Evolutionary conservation across 164 flowering plant species (phyloP), one percentile per base, ranked within the genome.

Genomic region (Brasenia schreberi): DNA sequence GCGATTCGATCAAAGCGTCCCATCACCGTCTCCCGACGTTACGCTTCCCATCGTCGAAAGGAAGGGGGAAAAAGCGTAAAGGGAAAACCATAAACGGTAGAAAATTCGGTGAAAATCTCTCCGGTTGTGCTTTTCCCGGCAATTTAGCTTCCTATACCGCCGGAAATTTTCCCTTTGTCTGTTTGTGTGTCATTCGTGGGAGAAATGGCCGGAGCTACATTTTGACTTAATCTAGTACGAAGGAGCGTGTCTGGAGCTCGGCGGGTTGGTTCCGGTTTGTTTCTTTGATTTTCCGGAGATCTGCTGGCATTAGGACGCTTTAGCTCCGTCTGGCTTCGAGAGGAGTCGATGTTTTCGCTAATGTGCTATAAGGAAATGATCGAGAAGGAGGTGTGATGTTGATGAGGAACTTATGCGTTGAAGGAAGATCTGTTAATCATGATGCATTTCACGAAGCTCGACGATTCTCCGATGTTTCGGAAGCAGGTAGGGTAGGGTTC

Each of bases 381-480:
- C 56, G 56, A 49, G 56, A 14, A 5, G 56, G 56, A 9, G 52
- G 59, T 72, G 74, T 67, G 62, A 70, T 70, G 75, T 62, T 78
- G 66, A 67, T 71, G 72, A 62, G 64, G 71, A 43, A 19, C 59
- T 33, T 61, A 49, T 11, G 63, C 59, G 63, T 63, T 23, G 70
- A 61, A 64, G 68, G 70, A 68, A 33, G 39, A 62, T 53, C 65
- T 19, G 58, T 23, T 68, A 58, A 53, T 69, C 73, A 81, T 72
- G 71, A 94, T 91, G 98, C 95, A 83, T 78, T 94, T 91, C 78
- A 68, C 88, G 9, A 89, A 91, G 79, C 96, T 94, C 68, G 98
- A 94, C 74, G 98, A 94, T 81, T 94, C 98, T 79, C 98, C 98
- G 52, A 94, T 94, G 98, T 94, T 94, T 67, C 88, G 98, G 73